A percentile compares a stretch with the other conserved stretches of the same genome.
These are phyloP conservation scores for Glycine tomentella DNA, from an alignment of 306 rosid genomes.

Conservation along the genomic window DNA sequence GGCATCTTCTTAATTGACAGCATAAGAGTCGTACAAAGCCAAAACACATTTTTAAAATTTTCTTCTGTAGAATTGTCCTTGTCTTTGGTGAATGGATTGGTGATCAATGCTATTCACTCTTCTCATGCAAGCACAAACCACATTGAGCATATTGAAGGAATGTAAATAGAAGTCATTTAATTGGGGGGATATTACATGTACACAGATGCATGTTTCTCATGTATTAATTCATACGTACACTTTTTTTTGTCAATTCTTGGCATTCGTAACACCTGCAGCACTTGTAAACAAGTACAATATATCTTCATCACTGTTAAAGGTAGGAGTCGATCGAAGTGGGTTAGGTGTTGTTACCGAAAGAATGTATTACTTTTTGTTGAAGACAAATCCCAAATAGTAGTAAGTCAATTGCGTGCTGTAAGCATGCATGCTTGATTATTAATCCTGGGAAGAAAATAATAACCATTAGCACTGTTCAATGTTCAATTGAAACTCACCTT, in stretches of 20 bases:
- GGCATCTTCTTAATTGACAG: conserved; percentile 9
- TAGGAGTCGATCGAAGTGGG: background rate
- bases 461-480: background rate
- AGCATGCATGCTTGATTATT: background rate
- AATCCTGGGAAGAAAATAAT: background rate
- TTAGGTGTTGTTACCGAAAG: conserved; percentile 12
- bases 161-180: background rate
- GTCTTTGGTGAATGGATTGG: background rate
- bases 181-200: too few relatives aligned
- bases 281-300: background rate
- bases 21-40: conserved; percentile 1
- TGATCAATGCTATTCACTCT: background rate
- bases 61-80: background rate
- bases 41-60: background rate
- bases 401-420: conserved; percentile 31
- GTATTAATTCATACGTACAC: background rate
- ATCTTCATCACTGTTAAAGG: conserved; percentile 13
- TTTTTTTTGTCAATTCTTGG: background rate
- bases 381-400: background rate
- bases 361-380: conserved; percentile 2
- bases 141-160: background rate
- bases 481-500: conserved; percentile 1
- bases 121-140: conserved; percentile 20
- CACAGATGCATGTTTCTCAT: background rate
- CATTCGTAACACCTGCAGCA: background rate